These are phyloP conservation scores for Colletotrichum sp. DNA, from an alignment of 2,329 filamentous ascomycete species.

Conservation along the genomic window DNA sequence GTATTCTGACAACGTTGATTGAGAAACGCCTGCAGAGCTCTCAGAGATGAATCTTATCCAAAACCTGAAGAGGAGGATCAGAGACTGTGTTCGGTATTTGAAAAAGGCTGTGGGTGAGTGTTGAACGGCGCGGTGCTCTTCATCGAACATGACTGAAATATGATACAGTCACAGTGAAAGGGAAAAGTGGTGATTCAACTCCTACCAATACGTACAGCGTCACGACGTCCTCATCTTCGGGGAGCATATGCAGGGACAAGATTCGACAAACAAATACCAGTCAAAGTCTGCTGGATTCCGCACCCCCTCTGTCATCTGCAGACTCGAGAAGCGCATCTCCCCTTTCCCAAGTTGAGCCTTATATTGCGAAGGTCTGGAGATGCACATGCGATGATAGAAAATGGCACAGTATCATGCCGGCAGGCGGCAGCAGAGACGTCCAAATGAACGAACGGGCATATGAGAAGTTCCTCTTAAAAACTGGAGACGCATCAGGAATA, in stretches of 20 bases:
- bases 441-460: background rate
- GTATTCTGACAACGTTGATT: background rate
- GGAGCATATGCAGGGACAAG: background rate
- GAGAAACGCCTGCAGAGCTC: background rate
- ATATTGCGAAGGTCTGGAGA: background rate
- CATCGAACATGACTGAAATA: background rate
- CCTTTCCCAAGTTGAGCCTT: background rate
- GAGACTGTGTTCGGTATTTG: background rate
- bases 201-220: background rate
- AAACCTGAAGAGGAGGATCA: background rate
- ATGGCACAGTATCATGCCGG: background rate
- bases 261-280: background rate
- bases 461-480: background rate
- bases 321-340: background rate
- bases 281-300: background rate
- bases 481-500: background rate
- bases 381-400: background rate
- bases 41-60: background rate
- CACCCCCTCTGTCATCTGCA: accelerated
- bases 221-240: background rate
- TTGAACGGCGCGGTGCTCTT: background rate
- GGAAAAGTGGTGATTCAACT: background rate
- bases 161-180: background rate
- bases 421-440: background rate
- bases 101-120: background rate